Evolutionary conservation across 108 stramenopile genomes (phyloP), one percentile per base, ranked within the genome.

Genomic region (Pseudonitzschia pungens): DNA sequence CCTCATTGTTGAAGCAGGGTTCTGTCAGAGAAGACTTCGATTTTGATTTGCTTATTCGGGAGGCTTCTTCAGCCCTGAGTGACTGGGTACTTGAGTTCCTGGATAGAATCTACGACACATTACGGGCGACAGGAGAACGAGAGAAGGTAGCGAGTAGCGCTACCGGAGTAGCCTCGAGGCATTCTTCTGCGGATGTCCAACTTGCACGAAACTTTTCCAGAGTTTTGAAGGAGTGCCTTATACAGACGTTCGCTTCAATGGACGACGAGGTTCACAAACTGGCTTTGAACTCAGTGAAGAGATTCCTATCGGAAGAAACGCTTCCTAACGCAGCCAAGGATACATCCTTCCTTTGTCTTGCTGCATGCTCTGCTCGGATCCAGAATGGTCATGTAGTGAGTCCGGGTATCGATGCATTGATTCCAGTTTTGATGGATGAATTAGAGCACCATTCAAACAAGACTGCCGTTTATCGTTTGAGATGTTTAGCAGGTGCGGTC

Each of bases 61-160:
- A 95, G 62, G 87, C 91, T 29, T 74, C 81, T 56, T 70, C 75
- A 51, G 87, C 90, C 12, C 80, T 92, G 80, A 77, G 82, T 54
- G 94, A 95, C 70, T 96, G 92, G 92, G 79, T 86, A 1, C 72
- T 93, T 27, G 81, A 80, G 44, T 94, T 96, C 69, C 83, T 96
- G 28, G 92, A 92, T 50, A 73, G 93, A 20, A 75, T 96, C n/a
- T 96, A 90, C 68, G 86, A 82, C 66, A 76, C 94, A 16, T 68
- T 93, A 15, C 75, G 90, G 56, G 91, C 94, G 42, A 82, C 89
- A 15, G 94, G 89, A 10, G 92, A 93, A 74, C 75, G 87, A 59
- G 94, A 93, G 65, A 96, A 93, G 73, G 59, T 81, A 20, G 89
- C 88, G 53, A 93, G 92, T 68, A 84, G 75, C 11, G 73, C 84